Evolutionary conservation across 164 flowering plant genomes (phyloP), one percentile per base, ranked within the genome.

Genomic region (Nymphaea thermarum): DNA sequence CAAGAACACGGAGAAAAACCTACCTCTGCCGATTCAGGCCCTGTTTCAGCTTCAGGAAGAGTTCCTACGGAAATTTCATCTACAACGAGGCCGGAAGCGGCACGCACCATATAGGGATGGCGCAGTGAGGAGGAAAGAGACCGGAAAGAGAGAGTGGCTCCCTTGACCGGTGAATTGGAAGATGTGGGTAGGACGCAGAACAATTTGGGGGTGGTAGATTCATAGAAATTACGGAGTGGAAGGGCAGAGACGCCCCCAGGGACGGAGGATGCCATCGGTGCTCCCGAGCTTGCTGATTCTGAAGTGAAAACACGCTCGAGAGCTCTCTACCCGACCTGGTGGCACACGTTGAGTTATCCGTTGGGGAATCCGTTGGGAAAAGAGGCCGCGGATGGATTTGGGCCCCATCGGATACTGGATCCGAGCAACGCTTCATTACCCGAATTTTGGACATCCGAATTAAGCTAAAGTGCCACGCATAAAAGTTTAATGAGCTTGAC

Each of bases 21-120:
- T 25, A 25, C 36, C 36, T 6, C 7, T 61, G 62, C 16, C 61
- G 6, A 67, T 7, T 5, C 16, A 3, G 44, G 12, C 44, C 68
- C 75, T 55, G 68, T n/a, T 44, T 43, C 57, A 3, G 53, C 43
- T 44, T 65, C 79, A 25, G 64, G 41, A 12, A 43, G 43, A 25
- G 36, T 71, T 25, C 1, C 36, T 25, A 25, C 36, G 36, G 36
- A 0, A 1, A 25, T 1, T 65, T 68, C 71, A 60, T 83, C 63
- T 4, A 80, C 84, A 65, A 89, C 65, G 62, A 74, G 72, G 76
- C 88, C 95, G 42, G 97, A 86, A 63, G 88, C 85, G 53, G 97
- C 90, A 64, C 76, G 84, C 73, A 76, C 73, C 77, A 67, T 82
- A 7, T 78, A 72, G 4, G 78, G 60, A 14, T 55, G 44, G 57